Conservation (phyloP, 2,329 filamentous ascomycete genomes). For the Colletotrichum sp. region DNA sequence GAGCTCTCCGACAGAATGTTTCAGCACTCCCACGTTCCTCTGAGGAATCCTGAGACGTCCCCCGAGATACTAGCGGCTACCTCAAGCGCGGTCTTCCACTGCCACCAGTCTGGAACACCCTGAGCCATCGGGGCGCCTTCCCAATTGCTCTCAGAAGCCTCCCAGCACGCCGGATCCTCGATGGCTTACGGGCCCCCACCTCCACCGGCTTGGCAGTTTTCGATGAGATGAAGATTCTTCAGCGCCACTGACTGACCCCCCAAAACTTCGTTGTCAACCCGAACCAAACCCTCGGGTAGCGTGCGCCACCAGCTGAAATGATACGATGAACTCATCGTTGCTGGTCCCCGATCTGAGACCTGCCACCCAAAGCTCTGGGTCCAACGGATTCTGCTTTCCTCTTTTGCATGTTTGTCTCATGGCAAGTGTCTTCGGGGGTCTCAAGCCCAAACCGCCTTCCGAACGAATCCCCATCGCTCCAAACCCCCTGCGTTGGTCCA, state of each 20-base stretch:
- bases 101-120: not conserved
- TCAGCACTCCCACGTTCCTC: not conserved
- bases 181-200: not conserved
- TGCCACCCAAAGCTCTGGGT: not conserved
- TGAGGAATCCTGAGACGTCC: not conserved
- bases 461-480: not conserved
- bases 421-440: not conserved
- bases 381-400: constrained; percentile 3
- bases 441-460: not conserved
- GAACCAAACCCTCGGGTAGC: not conserved
- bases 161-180: not conserved
- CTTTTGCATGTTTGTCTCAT: constrained; percentile 1
- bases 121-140: not conserved
- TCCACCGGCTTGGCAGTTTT: not conserved
- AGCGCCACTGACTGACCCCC: not conserved
- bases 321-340: not conserved
- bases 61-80: not conserved
- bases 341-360: not conserved
- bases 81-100: not conserved
- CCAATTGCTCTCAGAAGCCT: not conserved
- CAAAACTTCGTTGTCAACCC: not conserved
- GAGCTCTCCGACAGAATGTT: not conserved
- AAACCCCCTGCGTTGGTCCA: not conserved
- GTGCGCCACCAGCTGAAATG: not conserved
- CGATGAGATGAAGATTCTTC: not conserved